Evolutionary conservation across 805 yeast species (phyloP).

Genomic region (Pichia nakasei): DNA sequence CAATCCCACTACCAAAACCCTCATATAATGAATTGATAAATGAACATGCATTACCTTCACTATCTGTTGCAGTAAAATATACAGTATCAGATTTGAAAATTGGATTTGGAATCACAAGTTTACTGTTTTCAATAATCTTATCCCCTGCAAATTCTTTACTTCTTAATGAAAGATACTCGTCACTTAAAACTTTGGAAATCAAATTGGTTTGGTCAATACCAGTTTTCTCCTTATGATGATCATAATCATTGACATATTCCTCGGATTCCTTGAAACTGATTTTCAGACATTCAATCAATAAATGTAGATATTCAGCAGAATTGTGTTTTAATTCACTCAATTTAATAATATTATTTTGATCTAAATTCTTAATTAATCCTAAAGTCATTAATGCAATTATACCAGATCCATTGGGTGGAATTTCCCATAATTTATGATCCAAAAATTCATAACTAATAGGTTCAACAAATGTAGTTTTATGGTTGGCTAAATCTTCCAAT

Average conservation of each 20-base stretch:
- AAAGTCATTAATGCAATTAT: slow-evolving; percentile 63
- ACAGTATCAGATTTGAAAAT: slow-evolving; percentile 61
- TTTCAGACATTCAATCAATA: slow-evolving; percentile 63
- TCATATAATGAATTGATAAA: slow-evolving; percentile 69
- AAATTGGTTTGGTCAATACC: slow-evolving; percentile 10
- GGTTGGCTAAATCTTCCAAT: slow-evolving; percentile 46
- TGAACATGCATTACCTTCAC: slow-evolving; percentile 71
- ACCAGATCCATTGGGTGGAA: slow-evolving; percentile 83
- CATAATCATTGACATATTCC: slow-evolving; percentile 60
- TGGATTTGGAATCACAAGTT: slow-evolving; percentile 40
- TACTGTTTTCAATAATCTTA: slow-evolving; percentile 32
- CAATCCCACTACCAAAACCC: slow-evolving; percentile 61
- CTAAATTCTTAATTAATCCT: slow-evolving; percentile 54
- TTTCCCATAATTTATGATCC: slow-evolving; percentile 61
- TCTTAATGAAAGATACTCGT: slow-evolving; percentile 42
- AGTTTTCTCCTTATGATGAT: slow-evolving; percentile 22
- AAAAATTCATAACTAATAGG: slow-evolving; percentile 50
- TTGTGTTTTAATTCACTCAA: slow-evolving; percentile 46
- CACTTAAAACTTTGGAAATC: slow-evolving; percentile 35
- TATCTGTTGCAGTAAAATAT: slow-evolving; percentile 55
- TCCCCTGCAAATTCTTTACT: slow-evolving; percentile 36
- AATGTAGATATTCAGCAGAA: slow-evolving; percentile 60
- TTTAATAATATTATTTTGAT: slow-evolving; percentile 34
- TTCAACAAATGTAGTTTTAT: slow-evolving; percentile 53
- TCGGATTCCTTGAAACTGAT: slow-evolving; percentile 69